These are phyloP conservation scores for Caloboletus inedulis DNA, from an alignment of 1,284 basidiomycete genomes.

Conservation along the genomic window DNA sequence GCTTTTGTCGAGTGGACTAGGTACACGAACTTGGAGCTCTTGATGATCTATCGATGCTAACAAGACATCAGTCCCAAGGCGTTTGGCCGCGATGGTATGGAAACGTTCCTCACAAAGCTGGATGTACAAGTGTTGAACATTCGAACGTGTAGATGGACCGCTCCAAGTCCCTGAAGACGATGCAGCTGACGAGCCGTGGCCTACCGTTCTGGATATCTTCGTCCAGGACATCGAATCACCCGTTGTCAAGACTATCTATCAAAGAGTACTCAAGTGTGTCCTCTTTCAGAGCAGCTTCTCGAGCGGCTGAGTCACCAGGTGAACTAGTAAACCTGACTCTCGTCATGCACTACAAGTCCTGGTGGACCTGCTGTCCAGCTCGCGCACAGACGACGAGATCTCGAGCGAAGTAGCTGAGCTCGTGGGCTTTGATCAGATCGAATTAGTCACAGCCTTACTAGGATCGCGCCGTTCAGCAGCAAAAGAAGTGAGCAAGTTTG, in stretches of 20 bases:
- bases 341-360: conserved; percentile 17
- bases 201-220: conserved; percentile 34
- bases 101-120: not conserved
- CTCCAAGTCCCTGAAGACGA: conserved; percentile 14
- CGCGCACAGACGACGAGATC: conserved; percentile 60
- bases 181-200: conserved; percentile 15
- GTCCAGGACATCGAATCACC: not conserved
- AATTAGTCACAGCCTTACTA: conserved; percentile 60
- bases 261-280: conserved; percentile 22
- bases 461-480: conserved; percentile 42
- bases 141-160: conserved; percentile 16
- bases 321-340: conserved; percentile 16
- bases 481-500: conserved; percentile 38
- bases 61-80: conserved; percentile 17
- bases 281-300: not conserved
- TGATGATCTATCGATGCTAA: conserved; percentile 17
- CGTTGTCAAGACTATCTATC: conserved; percentile 6
- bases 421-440: conserved; percentile 86
- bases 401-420: conserved; percentile 77
- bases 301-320: conserved; percentile 3
- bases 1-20: conserved; percentile 27
- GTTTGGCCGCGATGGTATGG: conserved; percentile 18
- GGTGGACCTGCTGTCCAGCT: conserved; percentile 21
- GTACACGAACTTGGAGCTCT: conserved; percentile 12
- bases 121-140: conserved; percentile 6